Conservation (phyloP, 1,139 yeast genomes). For the Taphrina pruni region DNA sequence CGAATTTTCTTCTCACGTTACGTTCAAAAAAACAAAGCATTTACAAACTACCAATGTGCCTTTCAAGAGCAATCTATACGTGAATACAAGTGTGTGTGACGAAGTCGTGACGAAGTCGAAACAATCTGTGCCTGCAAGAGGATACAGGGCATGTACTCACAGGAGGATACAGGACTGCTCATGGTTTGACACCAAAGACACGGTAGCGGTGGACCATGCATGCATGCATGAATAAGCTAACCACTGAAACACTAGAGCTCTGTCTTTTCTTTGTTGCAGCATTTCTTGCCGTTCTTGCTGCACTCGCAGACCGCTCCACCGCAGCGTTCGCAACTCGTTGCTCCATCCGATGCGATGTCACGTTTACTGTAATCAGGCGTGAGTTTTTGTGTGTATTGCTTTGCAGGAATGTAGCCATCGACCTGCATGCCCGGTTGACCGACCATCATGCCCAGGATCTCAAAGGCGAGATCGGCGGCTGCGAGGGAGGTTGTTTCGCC, state of each 20-base stretch:
- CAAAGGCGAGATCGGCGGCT: slow-evolving; percentile 77
- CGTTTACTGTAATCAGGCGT: background rate
- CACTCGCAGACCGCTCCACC: slow-evolving; percentile 22
- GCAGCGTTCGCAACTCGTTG: slow-evolving; percentile 10
- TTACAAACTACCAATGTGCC: background rate
- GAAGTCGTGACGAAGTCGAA: no score
- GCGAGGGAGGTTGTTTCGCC: slow-evolving; percentile 78
- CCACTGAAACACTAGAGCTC: background rate
- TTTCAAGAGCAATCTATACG: background rate
- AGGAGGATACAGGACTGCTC: no score
- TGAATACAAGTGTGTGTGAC: background rate
- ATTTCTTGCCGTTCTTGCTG: slow-evolving; percentile 20
- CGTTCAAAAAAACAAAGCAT: slow-evolving; percentile 23
- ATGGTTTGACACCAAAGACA: no score
- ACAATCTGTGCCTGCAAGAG: no score
- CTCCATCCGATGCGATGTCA: background rate
- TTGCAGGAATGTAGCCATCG: slow-evolving; percentile 29
- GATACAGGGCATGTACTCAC: no score
- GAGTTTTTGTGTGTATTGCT: slow-evolving; percentile 6
- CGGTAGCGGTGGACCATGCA: no score
- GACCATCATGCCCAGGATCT: slow-evolving; percentile 75
- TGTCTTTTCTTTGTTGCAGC: slow-evolving; percentile 10
- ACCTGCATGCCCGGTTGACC: slow-evolving; percentile 52
- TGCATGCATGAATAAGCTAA: no score
- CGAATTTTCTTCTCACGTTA: slow-evolving; percentile 16